A percentile compares a stretch with the other conserved stretches of the same genome.
Evolutionary conservation across 768 basidiomycete species (phyloP).

Genomic region (Leccinum barrowsii): DNA sequence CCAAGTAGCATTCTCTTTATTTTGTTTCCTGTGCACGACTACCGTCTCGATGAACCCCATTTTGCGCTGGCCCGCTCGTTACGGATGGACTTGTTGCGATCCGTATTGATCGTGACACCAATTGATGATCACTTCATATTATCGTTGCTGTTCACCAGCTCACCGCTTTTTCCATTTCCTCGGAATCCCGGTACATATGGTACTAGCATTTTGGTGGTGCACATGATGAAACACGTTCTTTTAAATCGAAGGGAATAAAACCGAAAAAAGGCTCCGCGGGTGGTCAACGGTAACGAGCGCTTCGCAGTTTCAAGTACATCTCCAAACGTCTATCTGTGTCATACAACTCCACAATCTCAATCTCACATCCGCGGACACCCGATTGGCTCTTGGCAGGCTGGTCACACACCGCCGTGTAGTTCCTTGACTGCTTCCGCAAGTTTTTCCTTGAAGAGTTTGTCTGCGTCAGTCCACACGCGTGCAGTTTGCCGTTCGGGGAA

Average conservation of each 20-base stretch:
- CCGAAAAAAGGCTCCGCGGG: background rate
- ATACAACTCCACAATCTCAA: background rate
- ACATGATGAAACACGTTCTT: background rate
- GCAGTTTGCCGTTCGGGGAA: slow-evolving; percentile 64
- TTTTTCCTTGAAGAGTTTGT: slow-evolving; percentile 75
- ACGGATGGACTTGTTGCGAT: background rate
- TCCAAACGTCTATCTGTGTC: background rate
- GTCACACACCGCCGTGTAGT: slow-evolving; percentile 1
- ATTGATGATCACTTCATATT: background rate
- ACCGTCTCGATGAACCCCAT: background rate
- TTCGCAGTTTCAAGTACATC: background rate
- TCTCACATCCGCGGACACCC: background rate
- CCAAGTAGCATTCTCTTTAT: background rate
- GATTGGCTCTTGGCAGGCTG: background rate
- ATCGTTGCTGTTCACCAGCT: background rate
- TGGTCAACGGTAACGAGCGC: background rate
- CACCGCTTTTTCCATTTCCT: background rate
- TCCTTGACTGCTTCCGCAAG: slow-evolving; percentile 45
- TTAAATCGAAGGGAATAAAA: background rate
- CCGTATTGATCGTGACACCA: background rate
- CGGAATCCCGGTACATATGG: background rate
- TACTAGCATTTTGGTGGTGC: background rate
- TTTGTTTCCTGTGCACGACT: background rate
- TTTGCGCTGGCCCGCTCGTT: background rate
- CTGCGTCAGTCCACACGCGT: slow-evolving; percentile 86